Base-by-base conservation (phyloP, 352 stramenopile genomes). In the Elongisporangium senticosum region DNA sequence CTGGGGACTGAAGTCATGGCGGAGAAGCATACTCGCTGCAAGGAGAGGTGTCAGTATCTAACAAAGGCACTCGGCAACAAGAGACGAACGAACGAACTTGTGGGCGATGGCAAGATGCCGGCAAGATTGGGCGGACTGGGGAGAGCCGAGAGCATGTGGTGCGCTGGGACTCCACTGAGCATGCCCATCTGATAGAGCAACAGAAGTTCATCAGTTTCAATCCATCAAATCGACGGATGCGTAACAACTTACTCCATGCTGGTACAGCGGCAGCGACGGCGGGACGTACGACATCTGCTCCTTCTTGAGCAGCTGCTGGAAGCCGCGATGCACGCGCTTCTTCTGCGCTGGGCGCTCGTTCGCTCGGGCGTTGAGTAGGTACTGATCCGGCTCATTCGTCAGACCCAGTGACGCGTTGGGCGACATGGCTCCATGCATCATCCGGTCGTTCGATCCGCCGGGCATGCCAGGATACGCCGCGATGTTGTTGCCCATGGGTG, bases 251-350 rank as follows among this genome's bases (percentile, higher is more conserved):
- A 91, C 81, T 43, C 69, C 68, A 49, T 86, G 79, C 49, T 90
- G 79, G 52, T 89, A 92, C 11, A 90, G 62, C 7, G 81, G 76
- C 52, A 90, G 67, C 43, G 79, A 71, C 21, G 83, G 79, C 6
- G 83, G 79, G 7, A 80, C 75, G 64, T 88, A 90, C 52, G 68
- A 65, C 60, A 78, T 65, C 53, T 92, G 79, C 54, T 90, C 78
- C 28, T 90, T 90, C 63, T 89, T 85, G 14, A 90, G 67, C 62
- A 92, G 63, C 62, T 90, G 83, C 68, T 92, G 83, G 55, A 90
- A 90, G n/a, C 83, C 71, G 22, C 79, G 77, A 24, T 88, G 79
- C 56, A 87, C 74, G 2, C 83, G 70, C 53, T 92, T 90, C 67
- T 90, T 92, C 54, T 83, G 72, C 7, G 59, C 63, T 20, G 62